These are phyloP conservation scores for Linderina pennispora DNA, from an alignment of 192 early-diverging fungal species.

Conservation along the genomic window DNA sequence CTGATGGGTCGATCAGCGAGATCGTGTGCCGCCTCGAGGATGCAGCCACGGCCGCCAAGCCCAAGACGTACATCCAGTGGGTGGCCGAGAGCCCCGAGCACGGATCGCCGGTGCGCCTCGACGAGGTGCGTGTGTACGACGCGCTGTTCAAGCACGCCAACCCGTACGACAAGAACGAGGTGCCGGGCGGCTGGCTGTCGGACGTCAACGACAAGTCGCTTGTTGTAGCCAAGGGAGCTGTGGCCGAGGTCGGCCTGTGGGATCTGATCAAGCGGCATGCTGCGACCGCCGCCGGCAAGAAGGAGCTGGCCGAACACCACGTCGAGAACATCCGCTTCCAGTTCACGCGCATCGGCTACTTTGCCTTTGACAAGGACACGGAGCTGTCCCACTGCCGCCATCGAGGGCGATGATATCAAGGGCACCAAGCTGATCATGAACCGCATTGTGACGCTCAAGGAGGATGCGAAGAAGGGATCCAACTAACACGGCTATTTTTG, in stretches of 20 bases:
- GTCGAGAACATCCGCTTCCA: slow-evolving; percentile 90
- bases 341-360: slow-evolving; percentile 96
- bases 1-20: slow-evolving; percentile 75
- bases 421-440: slow-evolving; percentile 57
- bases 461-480: slow-evolving; percentile 56
- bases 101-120: slow-evolving; percentile 73
- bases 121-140: slow-evolving; percentile 80
- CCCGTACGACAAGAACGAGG: slow-evolving; percentile 70
- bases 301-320: slow-evolving; percentile 50
- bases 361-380: slow-evolving; percentile 91
- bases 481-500: no score
- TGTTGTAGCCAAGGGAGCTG: slow-evolving; percentile 56
- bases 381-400: slow-evolving; percentile 53
- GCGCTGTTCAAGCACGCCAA: slow-evolving; percentile 88
- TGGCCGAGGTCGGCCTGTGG: slow-evolving; percentile 81
- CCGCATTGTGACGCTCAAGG: slow-evolving; percentile 64
- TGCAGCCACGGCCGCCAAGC: slow-evolving; percentile 58
- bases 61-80: slow-evolving; percentile 99
- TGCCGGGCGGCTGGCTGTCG: slow-evolving; percentile 84
- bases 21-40: slow-evolving; percentile 79
- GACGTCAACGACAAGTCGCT: slow-evolving; percentile 85
- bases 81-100: slow-evolving; percentile 79
- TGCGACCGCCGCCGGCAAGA: slow-evolving; percentile 30
- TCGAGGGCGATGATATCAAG: slow-evolving; percentile 54
- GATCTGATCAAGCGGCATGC: slow-evolving; percentile 53